Evolutionary conservation across 2,329 filamentous ascomycete species (phyloP).

Genomic region (Fusarium sp.): DNA sequence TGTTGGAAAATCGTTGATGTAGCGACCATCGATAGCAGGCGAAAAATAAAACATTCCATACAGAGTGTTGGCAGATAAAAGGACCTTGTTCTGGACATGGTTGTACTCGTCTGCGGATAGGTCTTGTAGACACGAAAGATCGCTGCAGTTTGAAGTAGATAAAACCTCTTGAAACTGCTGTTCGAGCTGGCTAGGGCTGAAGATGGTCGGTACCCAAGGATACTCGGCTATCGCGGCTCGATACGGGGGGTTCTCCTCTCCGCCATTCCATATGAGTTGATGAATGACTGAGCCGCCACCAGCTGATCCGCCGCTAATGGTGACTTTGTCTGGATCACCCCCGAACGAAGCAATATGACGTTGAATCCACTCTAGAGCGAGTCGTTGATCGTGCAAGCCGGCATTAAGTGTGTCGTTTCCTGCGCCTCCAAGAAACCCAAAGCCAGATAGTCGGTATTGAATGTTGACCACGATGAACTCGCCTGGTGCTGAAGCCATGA

Average conservation of each 20-base stretch:
- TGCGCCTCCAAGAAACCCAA: not conserved
- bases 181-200: not conserved
- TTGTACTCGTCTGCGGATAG: not conserved
- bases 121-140: not conserved
- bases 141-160: not conserved
- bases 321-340: not conserved
- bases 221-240: not conserved
- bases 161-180: not conserved
- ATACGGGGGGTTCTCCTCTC: not conserved
- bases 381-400: not conserved
- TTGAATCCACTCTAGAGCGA: not conserved
- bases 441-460: not conserved
- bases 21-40: not conserved
- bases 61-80: not conserved
- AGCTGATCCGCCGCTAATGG: not conserved
- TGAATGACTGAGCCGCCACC: not conserved
- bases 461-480: not conserved
- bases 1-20: not conserved
- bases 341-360: not conserved
- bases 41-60: not conserved
- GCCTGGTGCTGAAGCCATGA: not conserved
- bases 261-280: not conserved
- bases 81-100: not conserved
- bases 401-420: not conserved
- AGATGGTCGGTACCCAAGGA: not conserved